Percentiles rank a stretch among this genome's conserved stretches.
Conservation (phyloP, 192 early-diverging fungal genomes). For the Spizellomyces punctatus region DNA sequence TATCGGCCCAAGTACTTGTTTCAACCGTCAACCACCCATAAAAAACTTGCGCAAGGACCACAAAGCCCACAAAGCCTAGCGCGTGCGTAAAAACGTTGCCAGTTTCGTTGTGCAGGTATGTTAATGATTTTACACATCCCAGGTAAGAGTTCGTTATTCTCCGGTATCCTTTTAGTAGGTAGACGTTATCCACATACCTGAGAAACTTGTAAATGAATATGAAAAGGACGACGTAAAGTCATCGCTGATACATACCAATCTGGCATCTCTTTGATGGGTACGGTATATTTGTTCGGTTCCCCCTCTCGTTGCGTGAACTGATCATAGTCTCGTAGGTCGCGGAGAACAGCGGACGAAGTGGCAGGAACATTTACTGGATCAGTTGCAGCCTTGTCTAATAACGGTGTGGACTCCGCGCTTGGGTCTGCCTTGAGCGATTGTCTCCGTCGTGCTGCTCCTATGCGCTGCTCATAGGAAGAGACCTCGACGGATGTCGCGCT, state of each 20-base stretch:
- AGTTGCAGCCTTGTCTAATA: not conserved
- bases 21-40: constrained; percentile 33
- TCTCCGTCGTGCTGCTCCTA: constrained; percentile 25
- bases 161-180: constrained; percentile 81
- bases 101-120: constrained; percentile 91
- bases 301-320: constrained; percentile 3
- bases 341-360: constrained; percentile 13
- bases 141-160: constrained; percentile 74
- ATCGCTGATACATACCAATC: constrained; percentile 37
- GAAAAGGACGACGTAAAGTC: not conserved
- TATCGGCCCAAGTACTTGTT: constrained; percentile 67
- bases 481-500: not conserved
- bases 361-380: constrained; percentile 7
- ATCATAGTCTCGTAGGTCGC: constrained; percentile 15
- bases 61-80: constrained; percentile 67
- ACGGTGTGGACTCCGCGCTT: not conserved
- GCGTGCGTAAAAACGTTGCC: constrained; percentile 91
- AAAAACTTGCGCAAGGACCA: constrained; percentile 44
- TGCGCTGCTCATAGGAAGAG: constrained; percentile 25
- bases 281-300: constrained; percentile 20
- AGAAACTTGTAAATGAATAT: not conserved
- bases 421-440: not conserved
- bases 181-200: constrained; percentile 68
- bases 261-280: constrained; percentile 26
- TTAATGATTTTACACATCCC: constrained; percentile 74